Percentiles rank a stretch among this genome's conserved stretches.
These are phyloP conservation scores for Anastatica hierochuntica DNA, from an alignment of 345 rosid genomes.

Conservation along the genomic window DNA sequence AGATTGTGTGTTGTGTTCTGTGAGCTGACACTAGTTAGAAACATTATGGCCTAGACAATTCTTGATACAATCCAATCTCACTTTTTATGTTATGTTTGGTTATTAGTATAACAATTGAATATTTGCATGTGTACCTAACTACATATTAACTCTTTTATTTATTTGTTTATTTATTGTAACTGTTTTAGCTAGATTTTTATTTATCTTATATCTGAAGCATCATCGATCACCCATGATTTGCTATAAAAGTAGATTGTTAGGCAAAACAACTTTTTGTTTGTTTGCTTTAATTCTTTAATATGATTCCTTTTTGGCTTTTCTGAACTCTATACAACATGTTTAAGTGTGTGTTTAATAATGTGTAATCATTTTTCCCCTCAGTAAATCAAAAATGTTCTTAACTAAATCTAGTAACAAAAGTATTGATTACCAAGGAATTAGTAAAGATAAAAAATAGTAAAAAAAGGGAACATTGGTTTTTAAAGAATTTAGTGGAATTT, in stretches of 20 bases:
- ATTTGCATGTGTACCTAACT: slow-evolving; percentile 22
- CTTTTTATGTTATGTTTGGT: background rate
- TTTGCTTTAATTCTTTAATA: background rate
- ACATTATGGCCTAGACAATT: slow-evolving; percentile 7
- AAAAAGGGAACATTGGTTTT: no score
- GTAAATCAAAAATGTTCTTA: no score
- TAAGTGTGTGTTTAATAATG: no score
- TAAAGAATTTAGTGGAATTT: no score
- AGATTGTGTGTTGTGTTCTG: background rate
- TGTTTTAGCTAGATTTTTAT: background rate
- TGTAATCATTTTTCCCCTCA: no score
- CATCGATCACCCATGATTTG: slow-evolving; percentile 6
- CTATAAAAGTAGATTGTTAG: slow-evolving; percentile 18
- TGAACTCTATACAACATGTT: background rate
- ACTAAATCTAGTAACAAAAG: no score
- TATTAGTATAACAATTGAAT: background rate
- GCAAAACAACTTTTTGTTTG: background rate
- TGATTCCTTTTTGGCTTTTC: background rate
- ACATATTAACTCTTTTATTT: background rate
- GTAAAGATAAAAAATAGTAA: no score
- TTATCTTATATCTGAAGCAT: slow-evolving; percentile 19
- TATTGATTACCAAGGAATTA: no score
- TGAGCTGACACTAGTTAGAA: slow-evolving; percentile 1
- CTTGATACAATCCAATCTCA: background rate
- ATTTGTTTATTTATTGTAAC: background rate